Base-by-base conservation (phyloP, 805 yeast genomes). In the Dipodascus albidus region DNA sequence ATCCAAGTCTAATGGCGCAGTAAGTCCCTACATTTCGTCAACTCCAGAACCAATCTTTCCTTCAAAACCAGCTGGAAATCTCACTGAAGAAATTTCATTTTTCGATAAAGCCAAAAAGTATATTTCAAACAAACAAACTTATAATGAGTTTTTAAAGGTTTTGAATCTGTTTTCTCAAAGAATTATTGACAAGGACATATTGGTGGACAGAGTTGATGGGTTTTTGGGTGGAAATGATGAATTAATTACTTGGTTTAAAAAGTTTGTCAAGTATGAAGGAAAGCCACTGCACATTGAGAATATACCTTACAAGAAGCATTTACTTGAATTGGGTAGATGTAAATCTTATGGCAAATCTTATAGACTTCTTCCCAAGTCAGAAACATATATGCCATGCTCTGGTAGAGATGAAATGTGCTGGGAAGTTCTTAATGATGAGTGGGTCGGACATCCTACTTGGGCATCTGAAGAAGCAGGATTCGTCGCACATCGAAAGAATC, bases 391-490 rank as follows among this genome's bases (percentile, higher is more conserved):
- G 96, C 97, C 98, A 21, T 91, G 98, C 62, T 86, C 96, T 8
- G 99, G 99, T 17, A 81, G 99, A 62, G 99, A 93, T 69, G 98
- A 91, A 62, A 86, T 93, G 90, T 93, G 99, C 67, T 91, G 97
- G 97, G 97, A 91, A 64, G 96, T 93, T 15, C 76, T 93, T 61
- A 93, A 93, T 68, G 99, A 93, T 67, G 98, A 91, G 69, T 93
- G 98, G 97, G 98, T 93, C 35, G 96, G 97, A 3, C 98, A 93
- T 69, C 99, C 99, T 21, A 95, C 96, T n/a, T 93, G 99, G 99
- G 99, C 98, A 2, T 91, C 98, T 0, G 99, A 93, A 68, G 99
- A 93, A 68, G 87, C 96, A 11, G 99, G 99, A 0, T 93, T 91
- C 63, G 90, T 93, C 66, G 96, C 99, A n/a, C 99, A 93, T 68